Conservation (phyloP, 768 basidiomycete genomes). For the Sporobolomyces pararoseus region DNA sequence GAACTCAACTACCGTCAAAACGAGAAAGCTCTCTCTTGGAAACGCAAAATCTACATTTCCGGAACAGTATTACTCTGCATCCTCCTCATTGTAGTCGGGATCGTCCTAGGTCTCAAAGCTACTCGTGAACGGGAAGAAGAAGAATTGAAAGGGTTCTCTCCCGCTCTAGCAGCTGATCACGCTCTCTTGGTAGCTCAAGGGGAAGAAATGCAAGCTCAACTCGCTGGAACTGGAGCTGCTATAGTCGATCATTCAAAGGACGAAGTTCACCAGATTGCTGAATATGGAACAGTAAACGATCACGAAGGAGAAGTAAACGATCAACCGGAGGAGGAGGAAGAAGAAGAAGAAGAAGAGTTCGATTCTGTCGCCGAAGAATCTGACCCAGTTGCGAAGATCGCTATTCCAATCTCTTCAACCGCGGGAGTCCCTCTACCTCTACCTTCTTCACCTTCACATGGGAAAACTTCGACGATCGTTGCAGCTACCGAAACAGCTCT, state of each 20-base stretch:
- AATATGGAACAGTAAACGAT: neutral
- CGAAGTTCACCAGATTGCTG: neutral
- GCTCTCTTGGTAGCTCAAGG: neutral
- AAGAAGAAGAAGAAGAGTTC: neutral
- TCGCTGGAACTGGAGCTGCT: neutral
- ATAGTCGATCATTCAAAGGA: neutral
- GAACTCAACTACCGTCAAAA: neutral
- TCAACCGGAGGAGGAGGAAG: neutral
- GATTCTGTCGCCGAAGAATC: neutral
- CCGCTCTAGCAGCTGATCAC: neutral
- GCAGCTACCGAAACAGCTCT: constrained; percentile 2
- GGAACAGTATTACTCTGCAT: neutral
- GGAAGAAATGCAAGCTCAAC: neutral
- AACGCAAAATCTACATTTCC: constrained; percentile 8
- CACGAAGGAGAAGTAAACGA: neutral
- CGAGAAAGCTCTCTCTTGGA: constrained; percentile 2
- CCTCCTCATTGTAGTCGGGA: constrained; percentile 7
- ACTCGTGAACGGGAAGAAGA: neutral
- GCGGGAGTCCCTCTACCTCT: neutral
- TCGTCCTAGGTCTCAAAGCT: neutral
- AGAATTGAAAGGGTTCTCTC: neutral
- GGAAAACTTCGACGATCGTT: neutral
- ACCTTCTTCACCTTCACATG: neutral
- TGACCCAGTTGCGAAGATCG: neutral
- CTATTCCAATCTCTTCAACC: neutral